phyloP scores from a whole-genome alignment of 345 rosid species.

The Sisymbrium altissimum region DNA sequence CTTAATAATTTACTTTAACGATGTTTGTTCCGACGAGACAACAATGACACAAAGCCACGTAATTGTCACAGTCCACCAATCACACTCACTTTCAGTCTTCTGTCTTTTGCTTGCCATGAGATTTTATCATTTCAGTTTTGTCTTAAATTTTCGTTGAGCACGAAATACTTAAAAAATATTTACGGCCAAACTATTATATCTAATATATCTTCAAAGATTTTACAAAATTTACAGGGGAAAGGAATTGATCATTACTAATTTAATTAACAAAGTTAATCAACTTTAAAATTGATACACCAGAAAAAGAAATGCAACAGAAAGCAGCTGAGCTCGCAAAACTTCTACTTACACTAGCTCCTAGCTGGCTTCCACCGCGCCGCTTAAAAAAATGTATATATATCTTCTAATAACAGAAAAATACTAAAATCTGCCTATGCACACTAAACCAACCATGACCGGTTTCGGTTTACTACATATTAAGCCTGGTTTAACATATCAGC shows the following conservation, averaged over 20 bases:
- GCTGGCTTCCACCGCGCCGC: constrained; percentile 7
- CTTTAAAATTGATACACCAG: neutral
- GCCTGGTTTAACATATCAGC: constrained; percentile 67
- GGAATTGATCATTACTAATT: neutral
- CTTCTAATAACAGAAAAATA: neutral
- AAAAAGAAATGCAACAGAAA: constrained; percentile 23
- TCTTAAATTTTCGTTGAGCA: neutral
- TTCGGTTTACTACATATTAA: constrained; percentile 25
- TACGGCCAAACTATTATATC: neutral
- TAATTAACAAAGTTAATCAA: neutral
- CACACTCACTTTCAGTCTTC: neutral
- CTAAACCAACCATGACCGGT: constrained; percentile 20
- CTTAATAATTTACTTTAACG: neutral
- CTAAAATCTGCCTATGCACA: neutral
- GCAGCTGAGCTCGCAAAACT: constrained; percentile 36
- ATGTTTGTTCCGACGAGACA: constrained; percentile 16
- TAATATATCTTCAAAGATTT: neutral
- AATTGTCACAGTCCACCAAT: constrained; percentile 12
- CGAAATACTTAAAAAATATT: neutral
- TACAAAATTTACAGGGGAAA: neutral
- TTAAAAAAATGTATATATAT: neutral
- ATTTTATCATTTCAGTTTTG: neutral
- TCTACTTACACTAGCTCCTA: constrained; percentile 31
- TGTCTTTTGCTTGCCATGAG: neutral
- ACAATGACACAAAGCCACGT: constrained; percentile 4